Evolutionary conservation across 495 filamentous ascomycete species (phyloP).

Genomic region (Neurospora sp.): DNA sequence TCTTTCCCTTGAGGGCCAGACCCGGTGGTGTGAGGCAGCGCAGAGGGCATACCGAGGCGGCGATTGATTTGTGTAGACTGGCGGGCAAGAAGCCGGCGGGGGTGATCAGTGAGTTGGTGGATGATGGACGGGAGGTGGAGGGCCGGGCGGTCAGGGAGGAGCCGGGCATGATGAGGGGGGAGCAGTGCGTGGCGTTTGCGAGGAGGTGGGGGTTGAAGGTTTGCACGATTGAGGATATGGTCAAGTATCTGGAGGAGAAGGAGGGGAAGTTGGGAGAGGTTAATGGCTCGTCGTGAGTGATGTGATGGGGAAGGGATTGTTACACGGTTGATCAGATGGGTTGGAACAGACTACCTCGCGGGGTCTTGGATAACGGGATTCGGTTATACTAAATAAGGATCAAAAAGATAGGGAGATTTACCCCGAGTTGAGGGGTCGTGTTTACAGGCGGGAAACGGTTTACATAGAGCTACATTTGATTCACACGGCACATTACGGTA

Average conservation of each 20-base stretch:
- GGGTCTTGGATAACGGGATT: neutral
- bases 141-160: conserved; percentile 46
- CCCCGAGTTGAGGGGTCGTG: neutral
- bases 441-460: neutral
- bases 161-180: conserved; percentile 84
- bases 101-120: conserved; percentile 81
- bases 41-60: conserved; percentile 82
- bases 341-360: neutral
- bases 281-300: conserved; percentile 25
- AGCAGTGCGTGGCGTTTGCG: conserved; percentile 84
- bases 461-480: neutral
- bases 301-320: neutral
- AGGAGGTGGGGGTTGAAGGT: conserved; percentile 81
- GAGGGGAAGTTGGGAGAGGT: conserved; percentile 35
- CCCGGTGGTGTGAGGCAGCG: conserved; percentile 65
- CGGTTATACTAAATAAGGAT: neutral
- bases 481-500: neutral
- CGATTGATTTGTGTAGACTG: conserved; percentile 74
- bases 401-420: neutral
- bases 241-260: conserved; percentile 63
- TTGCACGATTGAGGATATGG: conserved; percentile 89
- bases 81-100: conserved; percentile 63
- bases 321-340: neutral
- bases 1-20: conserved; percentile 74
- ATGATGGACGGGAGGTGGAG: conserved; percentile 56